Evolutionary conservation across 106 monocot genomes (phyloP), one percentile per base, ranked within the genome.

Genomic region (Dendrobium huoshanense): DNA sequence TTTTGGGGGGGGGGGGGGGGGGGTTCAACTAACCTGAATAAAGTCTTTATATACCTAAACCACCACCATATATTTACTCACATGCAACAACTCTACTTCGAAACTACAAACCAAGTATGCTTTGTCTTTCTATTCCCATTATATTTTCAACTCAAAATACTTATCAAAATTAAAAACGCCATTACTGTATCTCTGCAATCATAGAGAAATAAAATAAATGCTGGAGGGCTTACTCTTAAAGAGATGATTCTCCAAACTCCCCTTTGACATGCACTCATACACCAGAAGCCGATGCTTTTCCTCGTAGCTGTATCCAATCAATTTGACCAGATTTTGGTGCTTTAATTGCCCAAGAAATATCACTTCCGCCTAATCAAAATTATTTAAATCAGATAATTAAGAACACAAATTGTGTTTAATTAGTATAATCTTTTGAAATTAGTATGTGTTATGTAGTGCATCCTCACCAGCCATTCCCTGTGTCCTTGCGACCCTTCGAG

Each of bases 251-350:
- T 90, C 90, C 48, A 90, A 79, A 83, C 90, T 90, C 31, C 90
- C 90, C 55, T 85, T 73, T 5, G 83, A 59, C 90, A 90, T 81
- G 85, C 81, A 90, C 31, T 90, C 90, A 29, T 90, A 90, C 0
- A 90, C 90, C 9, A 90, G 75, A 73, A 90, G 83, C 75, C 90
- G 45, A 54, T 90, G 87, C 73, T 90, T 83, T 19, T 90, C 87
- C 55, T 90, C 90, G 47, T 79, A 87, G 87, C 90, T 87, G 25
- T 90, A 90, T 48, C 90, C 90, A 47, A 90, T 85, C 78, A 90
- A 49, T 81, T 90, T 90, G 2, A 87, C 87, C 2, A 90, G 87
- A 74, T 90, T 82, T 16, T 85, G 85, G 43, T 90, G 87, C 72
- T 81, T 75, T 75, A 90, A 37, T 85, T 87, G 87, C 61, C 87